Percentiles rank a stretch among this genome's conserved stretches.
These are phyloP conservation scores for Linnemannia schmuckeri DNA, from an alignment of 192 early-diverging fungal genomes.

Conservation along the genomic window DNA sequence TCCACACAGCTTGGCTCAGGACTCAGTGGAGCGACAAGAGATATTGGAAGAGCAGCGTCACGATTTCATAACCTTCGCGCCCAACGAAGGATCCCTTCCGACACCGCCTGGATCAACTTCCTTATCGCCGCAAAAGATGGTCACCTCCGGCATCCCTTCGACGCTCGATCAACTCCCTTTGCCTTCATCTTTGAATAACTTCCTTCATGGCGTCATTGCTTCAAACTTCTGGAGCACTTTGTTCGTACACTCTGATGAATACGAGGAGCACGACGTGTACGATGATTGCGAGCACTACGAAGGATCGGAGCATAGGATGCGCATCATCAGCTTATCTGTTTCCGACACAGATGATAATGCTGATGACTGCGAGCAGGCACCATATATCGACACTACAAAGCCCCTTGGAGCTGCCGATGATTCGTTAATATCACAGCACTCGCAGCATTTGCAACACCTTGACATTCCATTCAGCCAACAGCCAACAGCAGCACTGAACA, in stretches of 20 bases:
- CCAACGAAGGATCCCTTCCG: constrained; percentile 25
- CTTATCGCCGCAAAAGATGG: constrained; percentile 22
- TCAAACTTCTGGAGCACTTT: background rate
- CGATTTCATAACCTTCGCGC: background rate
- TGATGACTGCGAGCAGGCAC: background rate
- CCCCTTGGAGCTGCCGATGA: background rate
- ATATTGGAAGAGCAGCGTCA: background rate
- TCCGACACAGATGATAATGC: constrained; percentile 25
- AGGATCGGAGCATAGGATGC: constrained; percentile 40
- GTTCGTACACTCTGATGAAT: constrained; percentile 10
- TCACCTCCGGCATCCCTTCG: background rate
- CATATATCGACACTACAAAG: background rate
- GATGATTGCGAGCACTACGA: constrained; percentile 38
- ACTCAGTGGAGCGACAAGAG: background rate
- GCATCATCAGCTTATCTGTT: constrained; percentile 30
- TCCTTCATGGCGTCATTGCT: background rate
- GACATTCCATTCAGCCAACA: background rate
- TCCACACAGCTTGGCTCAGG: background rate
- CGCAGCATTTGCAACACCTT: background rate
- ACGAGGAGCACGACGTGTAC: constrained; percentile 38
- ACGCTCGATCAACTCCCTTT: background rate
- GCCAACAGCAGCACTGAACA: background rate
- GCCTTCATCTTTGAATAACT: background rate
- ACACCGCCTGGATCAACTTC: constrained; percentile 43
- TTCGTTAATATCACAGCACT: background rate